Evolutionary conservation across 1,284 basidiomycete species (phyloP), one percentile per base, ranked within the genome.

Genomic region (Ganoderma meredithae): DNA sequence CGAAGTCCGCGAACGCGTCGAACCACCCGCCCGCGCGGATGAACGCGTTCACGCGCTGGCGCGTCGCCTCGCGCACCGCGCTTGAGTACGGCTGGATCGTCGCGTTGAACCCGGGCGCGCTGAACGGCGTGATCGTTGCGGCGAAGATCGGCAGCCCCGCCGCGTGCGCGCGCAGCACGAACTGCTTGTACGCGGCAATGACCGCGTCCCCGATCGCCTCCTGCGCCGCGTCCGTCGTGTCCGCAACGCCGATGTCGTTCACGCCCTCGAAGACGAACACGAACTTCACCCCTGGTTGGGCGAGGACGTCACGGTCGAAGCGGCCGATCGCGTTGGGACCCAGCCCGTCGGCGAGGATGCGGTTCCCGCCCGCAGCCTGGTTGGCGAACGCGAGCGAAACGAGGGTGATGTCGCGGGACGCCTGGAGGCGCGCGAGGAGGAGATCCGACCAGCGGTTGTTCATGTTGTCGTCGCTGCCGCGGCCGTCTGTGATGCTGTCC

Each of bases 221-320:
- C 75, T 85, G 83, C 13, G 78, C 78, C 19, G 72, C 76, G 1
- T 72, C 63, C n/a, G 78, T 79, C 36, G 83, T 73, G 9, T 70
- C 72, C 1, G 82, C 81, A 3, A 77, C 78, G 6, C 84, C 85
- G 64, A 86, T 85, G 78, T 86, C 84, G 79, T 86, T 87, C 52
- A 85, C 83, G 63, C 85, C 85, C 72, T 86, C 84, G 73, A 85
- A 87, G 72, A 86, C 81, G 79, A 87, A 83, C 33, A 79, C 82
- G 76, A 79, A 85, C 47, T 76, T 76, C 40, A 84, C 80, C 31
- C 81, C 81, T 15, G 83, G 77, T 43, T 85, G 84, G 3, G 83
- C 69, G 60, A 87, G 79, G 41, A 85, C 84, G 74, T 86, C 85
- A 3, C 85, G 79, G 69, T 85, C 84, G 75, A 86, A 82, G 25